Evolutionary conservation across 2,329 filamentous ascomycete species (phyloP).

Genomic region (Monosporascus ibericus): DNA sequence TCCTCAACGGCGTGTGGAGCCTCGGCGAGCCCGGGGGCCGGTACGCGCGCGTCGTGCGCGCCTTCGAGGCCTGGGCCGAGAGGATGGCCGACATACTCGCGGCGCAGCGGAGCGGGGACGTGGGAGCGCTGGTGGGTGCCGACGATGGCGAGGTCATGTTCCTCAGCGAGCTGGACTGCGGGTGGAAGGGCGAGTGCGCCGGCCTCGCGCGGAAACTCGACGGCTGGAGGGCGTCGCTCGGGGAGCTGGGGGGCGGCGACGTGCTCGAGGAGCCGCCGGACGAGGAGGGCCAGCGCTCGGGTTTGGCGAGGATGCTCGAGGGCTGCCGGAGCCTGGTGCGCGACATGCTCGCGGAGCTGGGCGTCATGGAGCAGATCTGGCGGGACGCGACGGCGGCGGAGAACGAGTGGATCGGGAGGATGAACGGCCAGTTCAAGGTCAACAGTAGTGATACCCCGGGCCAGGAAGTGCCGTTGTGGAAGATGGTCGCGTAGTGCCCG

Average conservation of each 20-base stretch:
- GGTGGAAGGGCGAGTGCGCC: constrained; percentile 54
- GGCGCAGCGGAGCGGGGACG: constrained; percentile 32
- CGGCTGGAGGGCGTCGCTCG: constrained; percentile 43
- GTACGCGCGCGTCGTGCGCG: constrained; percentile 47
- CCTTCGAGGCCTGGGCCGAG: constrained; percentile 56
- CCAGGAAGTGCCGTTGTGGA: constrained; percentile 24
- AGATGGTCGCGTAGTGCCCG: constrained; percentile 12
- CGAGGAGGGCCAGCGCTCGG: constrained; percentile 10
- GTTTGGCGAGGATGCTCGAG: constrained; percentile 18
- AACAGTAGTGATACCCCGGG: constrained; percentile 27
- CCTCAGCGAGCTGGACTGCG: constrained; percentile 46
- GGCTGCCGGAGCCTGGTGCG: constrained; percentile 37
- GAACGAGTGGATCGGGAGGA: constrained; percentile 50
- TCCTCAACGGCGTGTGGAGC: constrained; percentile 51
- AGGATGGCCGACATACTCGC: constrained; percentile 40
- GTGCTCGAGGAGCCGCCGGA: constrained; percentile 7
- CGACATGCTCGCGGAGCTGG: constrained; percentile 58
- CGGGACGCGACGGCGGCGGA: constrained; percentile 50
- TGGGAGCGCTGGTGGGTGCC: constrained; percentile 26
- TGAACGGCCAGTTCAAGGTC: constrained; percentile 36
- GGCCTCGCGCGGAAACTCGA: constrained; percentile 49
- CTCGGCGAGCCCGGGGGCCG: constrained; percentile 50
- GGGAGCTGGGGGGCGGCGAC: constrained; percentile 31
- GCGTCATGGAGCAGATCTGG: constrained; percentile 57
- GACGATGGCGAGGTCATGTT: constrained; percentile 38